Conservation (phyloP, 2,329 filamentous ascomycete species). For the Epichloe aotearoae region DNA sequence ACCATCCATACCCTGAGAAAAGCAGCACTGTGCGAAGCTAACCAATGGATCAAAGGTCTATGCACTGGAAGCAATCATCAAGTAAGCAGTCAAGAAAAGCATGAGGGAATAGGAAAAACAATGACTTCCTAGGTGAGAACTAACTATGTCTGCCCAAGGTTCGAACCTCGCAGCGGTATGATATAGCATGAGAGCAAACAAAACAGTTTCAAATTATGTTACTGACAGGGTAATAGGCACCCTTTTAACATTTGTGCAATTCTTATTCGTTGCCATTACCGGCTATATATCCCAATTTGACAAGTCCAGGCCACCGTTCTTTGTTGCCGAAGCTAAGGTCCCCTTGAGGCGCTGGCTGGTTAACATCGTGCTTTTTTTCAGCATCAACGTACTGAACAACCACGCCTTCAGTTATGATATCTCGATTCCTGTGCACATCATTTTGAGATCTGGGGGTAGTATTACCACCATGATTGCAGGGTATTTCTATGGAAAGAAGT, state of each 20-base stretch:
- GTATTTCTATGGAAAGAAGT: conserved; percentile 72
- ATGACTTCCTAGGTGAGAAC: background rate
- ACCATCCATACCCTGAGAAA: background rate
- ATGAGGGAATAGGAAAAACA: background rate
- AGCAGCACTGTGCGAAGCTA: background rate
- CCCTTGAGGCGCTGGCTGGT: conserved; percentile 75
- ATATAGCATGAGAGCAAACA: background rate
- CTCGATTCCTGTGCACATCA: conserved; percentile 92
- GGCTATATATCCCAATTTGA: conserved; percentile 69
- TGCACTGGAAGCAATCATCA: conserved; percentile 86
- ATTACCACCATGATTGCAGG: conserved; percentile 94
- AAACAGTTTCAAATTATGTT: background rate
- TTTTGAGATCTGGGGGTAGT: conserved; percentile 90
- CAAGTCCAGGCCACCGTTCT: conserved; percentile 51
- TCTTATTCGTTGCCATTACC: conserved; percentile 66
- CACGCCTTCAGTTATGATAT: conserved; percentile 96
- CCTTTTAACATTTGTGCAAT: conserved; percentile 80
- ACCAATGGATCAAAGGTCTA: conserved; percentile 55
- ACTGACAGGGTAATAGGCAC: conserved; percentile 41
- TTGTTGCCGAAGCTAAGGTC: conserved; percentile 63
- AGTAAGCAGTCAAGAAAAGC: conserved; percentile 41
- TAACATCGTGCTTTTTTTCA: conserved; percentile 83
- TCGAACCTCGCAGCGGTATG: conserved; percentile 71
- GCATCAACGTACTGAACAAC: conserved; percentile 93
- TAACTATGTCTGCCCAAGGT: conserved; percentile 32